These are phyloP conservation scores for Sanguinoderma infundibulare DNA, from an alignment of 1,284 basidiomycete genomes.

Conservation along the genomic window DNA sequence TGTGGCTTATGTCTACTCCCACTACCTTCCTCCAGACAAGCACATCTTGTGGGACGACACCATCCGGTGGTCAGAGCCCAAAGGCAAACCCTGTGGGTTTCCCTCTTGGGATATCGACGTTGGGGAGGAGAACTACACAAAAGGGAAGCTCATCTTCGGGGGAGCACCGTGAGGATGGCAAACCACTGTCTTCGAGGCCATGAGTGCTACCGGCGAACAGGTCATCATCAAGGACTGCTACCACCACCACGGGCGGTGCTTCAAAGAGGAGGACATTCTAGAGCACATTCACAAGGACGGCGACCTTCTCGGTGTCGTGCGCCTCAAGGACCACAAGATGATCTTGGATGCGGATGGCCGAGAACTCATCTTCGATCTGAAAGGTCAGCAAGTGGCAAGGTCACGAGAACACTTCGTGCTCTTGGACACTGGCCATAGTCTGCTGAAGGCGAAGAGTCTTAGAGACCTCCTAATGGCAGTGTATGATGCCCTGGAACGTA, in stretches of 20 bases:
- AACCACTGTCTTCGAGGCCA: background rate
- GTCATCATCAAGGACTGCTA: conserved; percentile 4
- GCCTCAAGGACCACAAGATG: background rate
- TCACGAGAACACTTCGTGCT: background rate
- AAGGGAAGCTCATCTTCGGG: background rate
- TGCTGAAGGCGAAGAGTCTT: background rate
- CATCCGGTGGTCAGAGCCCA: background rate
- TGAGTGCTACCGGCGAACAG: background rate
- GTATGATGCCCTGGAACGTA: conserved; percentile 1
- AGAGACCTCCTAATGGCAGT: background rate
- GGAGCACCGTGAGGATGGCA: background rate
- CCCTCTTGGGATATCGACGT: background rate
- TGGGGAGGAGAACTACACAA: background rate
- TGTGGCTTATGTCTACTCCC: background rate
- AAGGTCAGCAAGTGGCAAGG: background rate
- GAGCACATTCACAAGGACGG: background rate
- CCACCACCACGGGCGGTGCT: background rate
- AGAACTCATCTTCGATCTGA: too few relatives aligned
- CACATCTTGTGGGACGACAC: background rate
- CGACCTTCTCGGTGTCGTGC: background rate
- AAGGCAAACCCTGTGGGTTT: too few relatives aligned
- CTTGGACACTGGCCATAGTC: background rate
- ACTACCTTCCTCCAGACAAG: background rate
- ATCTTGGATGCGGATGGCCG: too few relatives aligned
- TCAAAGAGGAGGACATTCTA: background rate